phyloP scores from a whole-genome alignment of 192 early-diverging fungal species.

The Mortierella antarctica region DNA sequence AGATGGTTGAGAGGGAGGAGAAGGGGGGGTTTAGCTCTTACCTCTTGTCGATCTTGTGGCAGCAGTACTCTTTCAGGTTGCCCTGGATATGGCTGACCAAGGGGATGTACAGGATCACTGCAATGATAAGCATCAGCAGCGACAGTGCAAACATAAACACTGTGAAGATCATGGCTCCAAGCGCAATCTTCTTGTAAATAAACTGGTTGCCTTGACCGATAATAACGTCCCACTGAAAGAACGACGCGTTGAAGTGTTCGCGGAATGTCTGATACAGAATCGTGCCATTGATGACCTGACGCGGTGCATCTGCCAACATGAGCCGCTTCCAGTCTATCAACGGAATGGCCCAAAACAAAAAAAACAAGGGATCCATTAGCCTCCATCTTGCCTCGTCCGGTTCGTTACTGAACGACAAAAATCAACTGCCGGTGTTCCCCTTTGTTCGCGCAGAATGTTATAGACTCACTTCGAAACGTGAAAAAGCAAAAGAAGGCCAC shows the following conservation, averaged over 20 bases:
- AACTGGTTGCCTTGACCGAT: neutral
- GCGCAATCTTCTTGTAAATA: slow-evolving; percentile 25
- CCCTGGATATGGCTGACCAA: slow-evolving; percentile 81
- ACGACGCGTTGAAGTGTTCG: neutral
- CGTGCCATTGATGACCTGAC: slow-evolving; percentile 75
- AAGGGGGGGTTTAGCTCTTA: slow-evolving; percentile 40
- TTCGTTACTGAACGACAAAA: too few species aligned
- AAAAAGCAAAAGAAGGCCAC: slow-evolving; percentile 89
- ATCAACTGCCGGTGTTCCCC: too few species aligned
- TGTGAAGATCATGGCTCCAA: slow-evolving; percentile 68
- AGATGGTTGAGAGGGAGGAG: neutral
- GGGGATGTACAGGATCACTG: slow-evolving; percentile 80
- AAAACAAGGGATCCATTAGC: neutral
- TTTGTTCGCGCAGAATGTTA: too few species aligned
- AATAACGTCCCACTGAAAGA: slow-evolving; percentile 19
- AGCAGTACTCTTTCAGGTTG: slow-evolving; percentile 91
- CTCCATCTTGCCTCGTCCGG: too few species aligned
- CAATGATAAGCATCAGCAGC: slow-evolving; percentile 64
- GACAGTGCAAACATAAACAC: slow-evolving; percentile 70
- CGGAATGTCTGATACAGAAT: slow-evolving; percentile 58
- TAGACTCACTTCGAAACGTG: slow-evolving; percentile 72
- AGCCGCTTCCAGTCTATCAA: slow-evolving; percentile 82
- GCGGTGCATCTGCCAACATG: slow-evolving; percentile 83
- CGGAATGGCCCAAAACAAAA: neutral
- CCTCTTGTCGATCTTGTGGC: slow-evolving; percentile 91